Base-by-base conservation (phyloP, 164 flowering plant species). In the Hamamelis virginiana region DNA sequence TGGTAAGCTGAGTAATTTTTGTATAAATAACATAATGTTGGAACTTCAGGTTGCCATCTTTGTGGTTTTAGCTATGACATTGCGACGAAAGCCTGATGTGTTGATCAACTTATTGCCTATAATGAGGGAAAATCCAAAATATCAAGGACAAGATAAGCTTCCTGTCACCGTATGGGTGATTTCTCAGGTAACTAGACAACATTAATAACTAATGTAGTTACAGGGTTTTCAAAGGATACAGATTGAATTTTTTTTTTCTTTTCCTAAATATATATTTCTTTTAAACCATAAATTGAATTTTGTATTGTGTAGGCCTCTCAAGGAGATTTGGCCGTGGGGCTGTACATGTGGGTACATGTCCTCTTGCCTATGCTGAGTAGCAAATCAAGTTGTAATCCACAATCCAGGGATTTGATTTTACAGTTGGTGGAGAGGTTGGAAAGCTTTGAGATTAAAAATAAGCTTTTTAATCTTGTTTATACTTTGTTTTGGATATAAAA, bases 101-200 rank as follows among this genome's bases (percentile, higher is more conserved):
- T 70, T 92, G 43, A 63, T 83, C 33, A 77, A 65, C 68, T 12
- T 83, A 44, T 65, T 89, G 72, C 86, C 90, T 47, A 73, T 9
- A n/a, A 25, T 91, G 73, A 84, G 74, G 74, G 90, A 86, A 57
- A 80, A 80, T 59, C 23, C 83, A 23, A 90, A 85, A 69, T 85
- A 87, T 81, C 87, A 83, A 66, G 94, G 92, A 59, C 97, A 87
- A 71, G 94, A 92, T 78, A 90, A 89, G 76, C 89, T 92, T 70
- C 89, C 94, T 19, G 76, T 92, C 26, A 70, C 74, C 5, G 67
- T 80, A 13, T 92, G 97, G 97, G 62, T 87, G 78, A 74, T 86
- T 68, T 64, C 80, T 74, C 97, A 92, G 96, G 97, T 92, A 59
- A 73, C 13, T 67, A 33, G 41, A 33, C 41, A 33, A 33, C 41